phyloP scores from a whole-genome alignment of 495 filamentous ascomycete genomes.

The Aspergillus carlsbadensis region DNA sequence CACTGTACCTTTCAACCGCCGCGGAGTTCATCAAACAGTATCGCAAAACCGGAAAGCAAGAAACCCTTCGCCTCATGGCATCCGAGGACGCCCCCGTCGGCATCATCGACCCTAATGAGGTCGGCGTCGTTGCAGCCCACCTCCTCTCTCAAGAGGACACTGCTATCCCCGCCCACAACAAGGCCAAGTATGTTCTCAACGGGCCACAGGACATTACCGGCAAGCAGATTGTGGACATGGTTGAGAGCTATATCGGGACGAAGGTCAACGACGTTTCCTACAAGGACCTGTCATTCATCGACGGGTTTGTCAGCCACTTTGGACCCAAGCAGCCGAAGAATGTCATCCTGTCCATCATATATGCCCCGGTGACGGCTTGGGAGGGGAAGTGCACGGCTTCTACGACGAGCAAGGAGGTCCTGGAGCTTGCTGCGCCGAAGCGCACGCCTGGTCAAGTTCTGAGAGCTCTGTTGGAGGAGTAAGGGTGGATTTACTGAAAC shows the following conservation, averaged over 20 bases:
- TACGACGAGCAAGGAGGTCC: conserved; percentile 36
- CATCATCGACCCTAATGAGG: conserved; percentile 36
- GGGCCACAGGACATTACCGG: conserved; percentile 45
- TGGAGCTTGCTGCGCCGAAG: conserved; percentile 30
- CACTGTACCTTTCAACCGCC: conserved; percentile 21
- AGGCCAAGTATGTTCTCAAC: conserved; percentile 42
- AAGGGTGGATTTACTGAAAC: too few species aligned
- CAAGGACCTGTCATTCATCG: conserved; percentile 34
- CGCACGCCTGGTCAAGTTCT: conserved; percentile 22
- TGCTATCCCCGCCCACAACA: conserved; percentile 34
- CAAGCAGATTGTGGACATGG: conserved; percentile 34
- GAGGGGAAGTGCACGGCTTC: conserved; percentile 31
- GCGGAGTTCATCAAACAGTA: conserved; percentile 33
- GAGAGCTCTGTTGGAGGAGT: conserved; percentile 17
- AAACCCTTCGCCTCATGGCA: conserved; percentile 22
- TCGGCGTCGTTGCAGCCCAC: conserved; percentile 41
- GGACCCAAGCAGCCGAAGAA: conserved; percentile 20
- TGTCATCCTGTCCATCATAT: conserved; percentile 26
- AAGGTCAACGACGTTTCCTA: conserved; percentile 36
- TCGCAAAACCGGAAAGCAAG: conserved; percentile 39
- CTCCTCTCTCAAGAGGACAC: conserved; percentile 35
- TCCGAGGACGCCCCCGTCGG: conserved; percentile 36
- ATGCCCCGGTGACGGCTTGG: conserved; percentile 22
- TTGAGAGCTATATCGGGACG: conserved; percentile 40
- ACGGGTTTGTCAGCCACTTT: too few species aligned